Evolutionary conservation across 176 grass and related monocot genomes (phyloP).

Genomic region (Aegilops umbellulata): DNA sequence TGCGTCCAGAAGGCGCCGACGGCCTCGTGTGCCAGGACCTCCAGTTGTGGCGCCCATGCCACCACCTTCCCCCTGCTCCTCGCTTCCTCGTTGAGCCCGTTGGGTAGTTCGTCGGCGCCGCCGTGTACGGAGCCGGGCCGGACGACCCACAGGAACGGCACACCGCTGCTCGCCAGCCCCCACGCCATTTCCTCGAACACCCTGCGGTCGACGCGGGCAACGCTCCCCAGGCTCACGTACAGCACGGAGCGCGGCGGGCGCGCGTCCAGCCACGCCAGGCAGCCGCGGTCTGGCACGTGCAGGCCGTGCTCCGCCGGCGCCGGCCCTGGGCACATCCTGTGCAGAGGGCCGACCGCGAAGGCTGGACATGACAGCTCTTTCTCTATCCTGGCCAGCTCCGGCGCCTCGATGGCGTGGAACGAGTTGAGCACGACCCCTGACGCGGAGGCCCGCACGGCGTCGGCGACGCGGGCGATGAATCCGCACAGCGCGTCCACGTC

Average conservation of each 20-base stretch:
- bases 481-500: neutral
- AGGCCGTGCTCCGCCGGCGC: neutral
- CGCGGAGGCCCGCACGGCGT: neutral
- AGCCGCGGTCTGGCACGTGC: slow-evolving; percentile 15
- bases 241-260: slow-evolving; percentile 14
- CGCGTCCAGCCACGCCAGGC: slow-evolving; percentile 43
- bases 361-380: neutral
- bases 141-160: slow-evolving; percentile 50
- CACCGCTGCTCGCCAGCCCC: slow-evolving; percentile 10
- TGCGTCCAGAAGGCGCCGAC: no score
- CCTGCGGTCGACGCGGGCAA: neutral
- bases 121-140: neutral
- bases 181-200: slow-evolving; percentile 31
- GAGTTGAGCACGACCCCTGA: slow-evolving; percentile 26
- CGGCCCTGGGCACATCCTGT: neutral
- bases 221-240: slow-evolving; percentile 43
- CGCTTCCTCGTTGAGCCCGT: neutral
- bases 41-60: slow-evolving; percentile 33
- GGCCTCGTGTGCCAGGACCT: no score
- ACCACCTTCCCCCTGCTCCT: slow-evolving; percentile 6
- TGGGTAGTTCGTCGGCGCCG: neutral
- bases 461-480: neutral
- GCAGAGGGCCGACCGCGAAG: slow-evolving; percentile 35
- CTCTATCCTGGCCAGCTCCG: slow-evolving; percentile 16
- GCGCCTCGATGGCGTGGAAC: slow-evolving; percentile 29